Evolutionary conservation across 495 filamentous ascomycete species (phyloP), one percentile per base, ranked within the genome.

Genomic region (Aspergillus coremiiformis): DNA sequence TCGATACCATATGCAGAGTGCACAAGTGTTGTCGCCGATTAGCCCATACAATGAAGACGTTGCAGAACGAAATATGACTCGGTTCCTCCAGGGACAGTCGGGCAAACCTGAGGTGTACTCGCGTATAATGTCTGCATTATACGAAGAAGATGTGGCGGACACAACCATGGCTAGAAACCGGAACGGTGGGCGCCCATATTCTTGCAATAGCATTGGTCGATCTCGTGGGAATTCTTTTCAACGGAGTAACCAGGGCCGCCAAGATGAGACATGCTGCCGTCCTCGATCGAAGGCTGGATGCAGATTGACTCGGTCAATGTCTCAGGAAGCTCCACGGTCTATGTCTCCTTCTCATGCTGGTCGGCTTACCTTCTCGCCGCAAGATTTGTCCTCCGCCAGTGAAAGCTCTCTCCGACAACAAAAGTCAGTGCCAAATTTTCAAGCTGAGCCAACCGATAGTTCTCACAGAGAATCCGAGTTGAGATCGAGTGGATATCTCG

Each of bases 1-100:
- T 42, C 65, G 57, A 14, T 53, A 65, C 27, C 66, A 61, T 26
- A 58, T 57, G n/a, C 52, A 60, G 21, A 41, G 49, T 32, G 26
- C 57, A 21, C 51, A 41, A 51, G 22, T 58, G 5, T 53, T 66
- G 41, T 66, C 70, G 15, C 70, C 68, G 6, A 63, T 57, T 12
- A 65, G 61, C 19, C 70, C 66, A 4, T 76, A 73, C 53, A 76
- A 76, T 33, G 73, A 76, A 58, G 71, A 76, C 58, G 62, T 76
- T 22, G 73, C 73, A 5, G 73, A 76, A 52, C 67, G 73, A 9
- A 76, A 76, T 41, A 73, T 76, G 65, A 67, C 63, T 9, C 57
- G 65, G 1, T 73, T 73, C 20, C 60, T 73, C 7, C 66, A 63
- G 35, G 56, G 55, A 2, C 60, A 59, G 37, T 45, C 57, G 33